These are phyloP conservation scores for Nothopassalora personata DNA, from an alignment of 2,329 filamentous ascomycete genomes.

Conservation along the genomic window DNA sequence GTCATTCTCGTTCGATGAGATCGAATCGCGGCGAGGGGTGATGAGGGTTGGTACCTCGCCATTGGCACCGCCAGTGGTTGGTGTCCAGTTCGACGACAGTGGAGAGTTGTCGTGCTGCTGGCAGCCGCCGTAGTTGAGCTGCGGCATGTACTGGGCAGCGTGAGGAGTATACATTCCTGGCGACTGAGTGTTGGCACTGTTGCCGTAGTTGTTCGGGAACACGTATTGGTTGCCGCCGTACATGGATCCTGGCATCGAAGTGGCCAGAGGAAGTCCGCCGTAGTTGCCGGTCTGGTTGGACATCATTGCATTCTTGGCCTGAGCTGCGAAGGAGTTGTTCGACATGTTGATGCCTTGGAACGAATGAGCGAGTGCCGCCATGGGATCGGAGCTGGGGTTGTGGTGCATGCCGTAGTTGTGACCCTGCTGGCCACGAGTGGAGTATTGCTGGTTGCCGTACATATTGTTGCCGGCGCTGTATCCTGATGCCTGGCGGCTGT, in stretches of 20 bases:
- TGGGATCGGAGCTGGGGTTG: conserved; percentile 26
- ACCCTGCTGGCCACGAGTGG: conserved; percentile 25
- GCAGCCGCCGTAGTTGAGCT: conserved; percentile 40
- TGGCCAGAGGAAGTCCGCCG: conserved; percentile 24
- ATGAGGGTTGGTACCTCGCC: conserved; percentile 47
- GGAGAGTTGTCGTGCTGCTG: conserved; percentile 44
- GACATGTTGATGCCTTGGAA: conserved; percentile 38
- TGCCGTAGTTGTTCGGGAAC: conserved; percentile 28
- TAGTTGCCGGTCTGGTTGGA: conserved; percentile 26
- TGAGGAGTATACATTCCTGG: conserved; percentile 44
- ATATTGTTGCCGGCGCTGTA: conserved; percentile 28
- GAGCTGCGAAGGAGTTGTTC: conserved; percentile 31
- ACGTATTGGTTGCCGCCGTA: conserved; percentile 33
- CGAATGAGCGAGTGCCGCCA: conserved; percentile 35
- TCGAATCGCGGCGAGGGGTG: conserved; percentile 48
- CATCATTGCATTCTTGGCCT: conserved; percentile 34
- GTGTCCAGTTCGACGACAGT: conserved; percentile 43
- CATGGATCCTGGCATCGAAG: conserved; percentile 28
- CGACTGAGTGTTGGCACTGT: conserved; percentile 27
- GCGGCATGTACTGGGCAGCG: conserved; percentile 39
- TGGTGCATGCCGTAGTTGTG: conserved; percentile 34
- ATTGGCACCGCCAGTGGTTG: conserved; percentile 38
- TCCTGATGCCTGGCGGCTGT: conserved; percentile 27
- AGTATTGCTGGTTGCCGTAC: conserved; percentile 30
- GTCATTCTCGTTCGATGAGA: conserved; percentile 50